Percentiles rank a stretch among this genome's conserved stretches.
Conservation (phyloP, 2,329 filamentous ascomycete species). For the Colletotrichum sp. region DNA sequence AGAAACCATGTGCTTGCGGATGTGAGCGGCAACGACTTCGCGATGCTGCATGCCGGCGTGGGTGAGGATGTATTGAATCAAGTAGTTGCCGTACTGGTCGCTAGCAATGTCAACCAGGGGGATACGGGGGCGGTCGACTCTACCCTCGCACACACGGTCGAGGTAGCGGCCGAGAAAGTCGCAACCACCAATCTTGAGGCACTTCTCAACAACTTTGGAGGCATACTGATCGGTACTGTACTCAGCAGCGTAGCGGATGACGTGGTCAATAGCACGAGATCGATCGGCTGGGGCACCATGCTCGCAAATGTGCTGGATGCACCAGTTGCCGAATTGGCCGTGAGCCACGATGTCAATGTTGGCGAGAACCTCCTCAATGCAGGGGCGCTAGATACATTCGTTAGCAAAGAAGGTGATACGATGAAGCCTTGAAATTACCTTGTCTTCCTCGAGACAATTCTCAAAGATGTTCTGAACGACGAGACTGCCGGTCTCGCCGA, state of each 20-base stretch:
- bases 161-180: constrained; percentile 95
- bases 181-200: constrained; percentile 89
- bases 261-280: constrained; percentile 92
- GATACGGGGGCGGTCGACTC: constrained; percentile 89
- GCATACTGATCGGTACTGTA: constrained; percentile 99
- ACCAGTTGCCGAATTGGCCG: constrained; percentile 99
- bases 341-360: constrained; percentile 97
- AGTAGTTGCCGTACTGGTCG: constrained; percentile 98
- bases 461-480: constrained; percentile 99
- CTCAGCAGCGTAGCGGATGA: constrained; percentile 89
- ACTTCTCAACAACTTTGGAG: constrained; percentile 99
- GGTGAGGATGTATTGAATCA: constrained; percentile 96
- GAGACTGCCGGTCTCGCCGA: constrained; percentile 95
- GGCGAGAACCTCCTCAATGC: constrained; percentile 92
- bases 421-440: constrained; percentile 60
- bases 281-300: constrained; percentile 91
- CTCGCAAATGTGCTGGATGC: constrained; percentile 98
- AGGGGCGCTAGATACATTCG: constrained; percentile 73
- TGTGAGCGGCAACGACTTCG: constrained; percentile 90
- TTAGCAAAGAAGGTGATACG: constrained; percentile 16
- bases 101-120: constrained; percentile 97
- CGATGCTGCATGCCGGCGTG: constrained; percentile 87
- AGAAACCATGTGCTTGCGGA: constrained; percentile 99
- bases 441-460: constrained; percentile 98
- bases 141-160: constrained; percentile 90